Evolutionary conservation across 371 early-diverging fungal genomes (phyloP), one percentile per base, ranked within the genome.

Genomic region (Rhizopus sp.): DNA sequence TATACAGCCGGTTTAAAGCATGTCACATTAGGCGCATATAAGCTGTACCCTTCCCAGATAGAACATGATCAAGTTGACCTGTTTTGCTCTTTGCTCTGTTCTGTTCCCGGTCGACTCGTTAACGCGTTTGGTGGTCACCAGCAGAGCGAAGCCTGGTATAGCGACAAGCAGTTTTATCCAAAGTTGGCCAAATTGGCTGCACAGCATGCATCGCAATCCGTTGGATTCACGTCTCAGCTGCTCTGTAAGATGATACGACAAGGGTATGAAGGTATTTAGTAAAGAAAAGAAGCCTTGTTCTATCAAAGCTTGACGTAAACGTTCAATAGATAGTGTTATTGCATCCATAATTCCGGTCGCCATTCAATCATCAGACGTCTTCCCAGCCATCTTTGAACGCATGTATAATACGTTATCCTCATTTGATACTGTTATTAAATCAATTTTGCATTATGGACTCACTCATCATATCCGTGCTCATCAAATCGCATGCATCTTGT

Each of bases 161-260:
- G 44, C 34, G 59, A 58, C 12, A 57, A 52, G 55, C 55, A 54
- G 8, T 66, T 55, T 55, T 66, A 62, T 59, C 32, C 59, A 29
- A 57, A 47, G 15, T 37, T 53, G 33, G 55, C 32, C 12, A 17
- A 49, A 9, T 12, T 50, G 17, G 57, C 61, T 12, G 55, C 62
- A n/a, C 31, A 51, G 38, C n/a, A 58, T 4, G 32, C 50, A 39
- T 3, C 47, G 1, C 7, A 46, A 13, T 47, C 62, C 1, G 15
- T 48, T 5, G 13, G 13, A 10, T 66, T 60, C 55, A 38, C 56
- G 0, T 59, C 58, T 2, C 72, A 71, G 39, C 31, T 75, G 1
- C 16, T 71, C 6, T 55, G 53, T 5, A 75, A 69, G 49, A 63
- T 75, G 30, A 50, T 65, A 9, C 63, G 70, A 15, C 73, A 72